These are phyloP conservation scores for Lactifluus hygrophoroides DNA, from an alignment of 768 basidiomycete species.

Conservation along the genomic window DNA sequence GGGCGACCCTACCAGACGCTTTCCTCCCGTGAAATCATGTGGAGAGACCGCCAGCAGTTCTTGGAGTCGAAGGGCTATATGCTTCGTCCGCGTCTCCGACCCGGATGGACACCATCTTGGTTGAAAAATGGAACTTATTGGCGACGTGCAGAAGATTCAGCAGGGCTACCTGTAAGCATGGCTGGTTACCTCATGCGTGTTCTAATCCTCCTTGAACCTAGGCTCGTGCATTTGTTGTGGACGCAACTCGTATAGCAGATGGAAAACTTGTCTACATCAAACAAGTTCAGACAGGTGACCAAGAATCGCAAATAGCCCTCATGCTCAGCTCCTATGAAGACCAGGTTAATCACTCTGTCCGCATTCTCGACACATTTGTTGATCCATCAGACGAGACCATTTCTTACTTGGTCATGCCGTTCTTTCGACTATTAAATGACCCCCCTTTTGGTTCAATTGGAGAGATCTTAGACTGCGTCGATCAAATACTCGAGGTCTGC, in stretches of 20 bases:
- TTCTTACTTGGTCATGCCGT: slow-evolving; percentile 18
- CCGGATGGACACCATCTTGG: slow-evolving; percentile 21
- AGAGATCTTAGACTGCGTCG: slow-evolving; percentile 13
- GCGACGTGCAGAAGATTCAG: neutral
- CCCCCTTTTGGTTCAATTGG: neutral
- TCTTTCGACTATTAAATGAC: neutral
- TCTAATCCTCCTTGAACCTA: too few species aligned
- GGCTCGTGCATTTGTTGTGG: too few species aligned
- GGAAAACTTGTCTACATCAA: slow-evolving; percentile 27
- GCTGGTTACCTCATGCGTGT: too few species aligned
- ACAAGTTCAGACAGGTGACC: slow-evolving; percentile 3
- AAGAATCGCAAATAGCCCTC: slow-evolving; percentile 18
- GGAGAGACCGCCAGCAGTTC: slow-evolving; percentile 14
- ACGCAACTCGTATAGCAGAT: too few species aligned
- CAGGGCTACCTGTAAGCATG: too few species aligned
- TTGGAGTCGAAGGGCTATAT: slow-evolving; percentile 18
- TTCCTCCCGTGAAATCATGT: neutral
- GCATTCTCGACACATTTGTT: slow-evolving; percentile 9
- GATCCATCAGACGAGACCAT: neutral
- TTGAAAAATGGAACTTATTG: neutral
- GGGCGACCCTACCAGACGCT: neutral
- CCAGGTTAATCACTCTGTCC: slow-evolving; percentile 12
- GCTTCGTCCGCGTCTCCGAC: slow-evolving; percentile 15
- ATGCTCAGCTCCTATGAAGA: neutral
- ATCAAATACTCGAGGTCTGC: slow-evolving; percentile 10